Evolutionary conservation across 768 basidiomycete genomes (phyloP), one percentile per base, ranked within the genome.

Genomic region (Lentinula aciculospora): DNA sequence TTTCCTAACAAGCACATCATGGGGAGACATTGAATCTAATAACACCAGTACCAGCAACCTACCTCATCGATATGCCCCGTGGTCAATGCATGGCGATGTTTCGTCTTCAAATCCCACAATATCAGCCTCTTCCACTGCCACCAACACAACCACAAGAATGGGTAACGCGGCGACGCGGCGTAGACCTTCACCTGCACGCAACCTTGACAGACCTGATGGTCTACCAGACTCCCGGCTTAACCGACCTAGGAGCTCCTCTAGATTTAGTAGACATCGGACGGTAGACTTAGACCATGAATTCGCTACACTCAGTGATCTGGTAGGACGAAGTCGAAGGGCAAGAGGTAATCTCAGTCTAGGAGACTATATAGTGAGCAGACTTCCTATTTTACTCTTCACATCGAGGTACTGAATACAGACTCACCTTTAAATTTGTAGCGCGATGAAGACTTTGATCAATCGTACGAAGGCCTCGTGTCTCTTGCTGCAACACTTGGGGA

Each of bases 361-460:
- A 25, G 79, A 80, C 65, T 81, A 75, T 53, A 67, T 90, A 69
- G 86, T 87, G 60, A 31, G 82, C 73, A 12, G n/a, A 34, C 32
- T 13, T 15, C 13, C n/a, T n/a, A n/a, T 46, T 27, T 47, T 44
- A 25, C 6, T 3, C 44, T 34, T 62, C 36, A 31, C 42, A 32
- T 31, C 40, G 37, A 23, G 34, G 49, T 56, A 15, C 31, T 58
- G 32, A 13, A 58, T 56, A 57, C 58, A 32, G 42, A 29, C 53
- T 57, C 66, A 27, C 28, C 50, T 53, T 12, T 47, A 28, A 57
- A 54, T 57, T 60, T n/a, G n/a, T 62, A 88, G 88, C 81, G 83
- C 53, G 89, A 91, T 59, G 88, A 91, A 64, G 78, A 89, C 60
- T 86, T 89, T 66, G 87, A 90, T 61, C 69, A 77, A 5, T 91